These are phyloP conservation scores for Penicillium malachiteum DNA, from an alignment of 495 filamentous ascomycete species.

Conservation along the genomic window DNA sequence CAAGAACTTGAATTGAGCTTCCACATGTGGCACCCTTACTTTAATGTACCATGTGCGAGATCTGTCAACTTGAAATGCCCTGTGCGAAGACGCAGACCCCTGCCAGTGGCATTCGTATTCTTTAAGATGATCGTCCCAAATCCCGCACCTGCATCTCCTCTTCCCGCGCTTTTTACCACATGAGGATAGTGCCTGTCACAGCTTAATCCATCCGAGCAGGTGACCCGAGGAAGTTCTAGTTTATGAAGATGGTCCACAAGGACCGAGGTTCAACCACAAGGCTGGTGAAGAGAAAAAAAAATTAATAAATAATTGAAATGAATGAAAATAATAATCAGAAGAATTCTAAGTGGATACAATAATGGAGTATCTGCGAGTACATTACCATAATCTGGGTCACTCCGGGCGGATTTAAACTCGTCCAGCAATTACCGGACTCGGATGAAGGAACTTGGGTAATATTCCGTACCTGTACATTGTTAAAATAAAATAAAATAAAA, in stretches of 20 bases:
- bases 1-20: background rate
- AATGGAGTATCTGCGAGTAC: too few relatives aligned
- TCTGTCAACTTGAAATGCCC: conserved; percentile 13
- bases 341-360: too few relatives aligned
- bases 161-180: conserved; percentile 8
- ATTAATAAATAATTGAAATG: background rate
- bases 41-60: conserved; percentile 23
- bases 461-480: too few relatives aligned
- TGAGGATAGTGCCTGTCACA: conserved; percentile 3
- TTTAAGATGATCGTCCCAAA: conserved; percentile 3
- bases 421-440: too few relatives aligned
- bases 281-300: background rate
- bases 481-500: background rate
- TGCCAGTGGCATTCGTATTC: background rate
- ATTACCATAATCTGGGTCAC: too few relatives aligned
- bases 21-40: conserved; percentile 24
- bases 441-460: too few relatives aligned
- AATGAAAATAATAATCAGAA: too few relatives aligned
- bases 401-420: too few relatives aligned
- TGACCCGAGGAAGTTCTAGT: too few relatives aligned
- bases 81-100: background rate
- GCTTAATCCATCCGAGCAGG: background rate
- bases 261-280: conserved; percentile 1
- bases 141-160: conserved; percentile 8
- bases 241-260: too few relatives aligned